Percentiles rank a stretch among this genome's conserved stretches.
These are phyloP conservation scores for Lepidium didymum DNA, from an alignment of 345 rosid species.

Conservation along the genomic window DNA sequence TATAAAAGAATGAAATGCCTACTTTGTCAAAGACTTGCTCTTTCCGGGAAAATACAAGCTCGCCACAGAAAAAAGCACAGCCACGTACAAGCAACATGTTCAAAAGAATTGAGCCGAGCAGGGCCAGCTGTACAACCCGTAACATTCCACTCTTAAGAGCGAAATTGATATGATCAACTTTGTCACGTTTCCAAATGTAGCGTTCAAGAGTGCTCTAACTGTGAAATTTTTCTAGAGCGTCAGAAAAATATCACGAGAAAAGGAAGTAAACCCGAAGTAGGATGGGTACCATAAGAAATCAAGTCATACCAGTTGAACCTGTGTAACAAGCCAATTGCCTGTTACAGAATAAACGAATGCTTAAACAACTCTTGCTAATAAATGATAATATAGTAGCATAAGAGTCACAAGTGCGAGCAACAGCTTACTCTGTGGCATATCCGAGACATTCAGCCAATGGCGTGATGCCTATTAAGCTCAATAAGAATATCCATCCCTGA, in stretches of 20 bases:
- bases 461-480: constrained; percentile 76
- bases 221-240: not conserved
- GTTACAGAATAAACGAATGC: not conserved
- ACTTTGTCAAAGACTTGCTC: constrained; percentile 89
- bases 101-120: constrained; percentile 86
- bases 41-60: constrained; percentile 53
- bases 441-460: constrained; percentile 98
- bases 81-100: constrained; percentile 98
- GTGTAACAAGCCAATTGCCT: constrained; percentile 92
- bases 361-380: not conserved
- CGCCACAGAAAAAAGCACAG: constrained; percentile 89
- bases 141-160: constrained; percentile 72
- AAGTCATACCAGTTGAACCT: constrained; percentile 70
- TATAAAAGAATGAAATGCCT: not conserved
- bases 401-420: not conserved
- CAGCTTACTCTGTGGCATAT: constrained; percentile 89
- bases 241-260: not conserved
- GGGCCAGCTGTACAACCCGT: constrained; percentile 85
- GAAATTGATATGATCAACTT: constrained; percentile 83
- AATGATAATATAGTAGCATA: not conserved
- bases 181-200: constrained; percentile 94
- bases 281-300: not conserved
- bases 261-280: not conserved
- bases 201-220: constrained; percentile 93
- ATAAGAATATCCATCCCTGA: constrained; percentile 86